A percentile compares a stretch with the other conserved stretches of the same genome.
Evolutionary conservation across 2,329 filamentous ascomycete species (phyloP).

Genomic region (Orbilia javanica): DNA sequence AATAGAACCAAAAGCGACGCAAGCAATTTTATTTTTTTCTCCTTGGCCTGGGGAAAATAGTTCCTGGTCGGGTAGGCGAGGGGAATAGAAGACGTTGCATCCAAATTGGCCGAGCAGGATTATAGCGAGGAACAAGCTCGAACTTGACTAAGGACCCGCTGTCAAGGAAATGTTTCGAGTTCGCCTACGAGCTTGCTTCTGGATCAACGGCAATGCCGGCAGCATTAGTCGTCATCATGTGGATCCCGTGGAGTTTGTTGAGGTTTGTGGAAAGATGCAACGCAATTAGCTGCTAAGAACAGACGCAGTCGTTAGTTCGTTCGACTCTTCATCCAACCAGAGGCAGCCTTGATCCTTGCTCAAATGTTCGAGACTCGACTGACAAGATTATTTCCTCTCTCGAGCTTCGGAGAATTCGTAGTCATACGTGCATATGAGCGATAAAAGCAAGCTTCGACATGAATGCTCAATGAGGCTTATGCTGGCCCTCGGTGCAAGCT

Average conservation of each 20-base stretch:
- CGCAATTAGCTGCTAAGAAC: slow-evolving; percentile 29
- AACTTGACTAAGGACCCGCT: slow-evolving; percentile 19
- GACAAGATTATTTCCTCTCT: slow-evolving; percentile 1
- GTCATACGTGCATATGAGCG: slow-evolving; percentile 52
- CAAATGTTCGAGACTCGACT: slow-evolving; percentile 9
- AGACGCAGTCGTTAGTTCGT: no score
- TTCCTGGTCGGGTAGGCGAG: slow-evolving; percentile 27
- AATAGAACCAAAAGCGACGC: slow-evolving; percentile 56
- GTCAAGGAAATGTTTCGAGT: slow-evolving; percentile 3
- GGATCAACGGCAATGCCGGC: slow-evolving; percentile 46
- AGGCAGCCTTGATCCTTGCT: slow-evolving; percentile 45
- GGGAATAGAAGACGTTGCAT: slow-evolving; percentile 13
- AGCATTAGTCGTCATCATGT: slow-evolving; percentile 45
- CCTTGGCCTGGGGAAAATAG: slow-evolving; percentile 1
- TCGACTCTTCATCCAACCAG: neutral
- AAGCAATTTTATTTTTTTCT: slow-evolving; percentile 13
- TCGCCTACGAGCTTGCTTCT: slow-evolving; percentile 19
- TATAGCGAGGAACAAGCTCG: neutral
- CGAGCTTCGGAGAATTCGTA: slow-evolving; percentile 45
- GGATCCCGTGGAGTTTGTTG: neutral
- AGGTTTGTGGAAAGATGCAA: slow-evolving; percentile 18
- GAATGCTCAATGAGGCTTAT: neutral
- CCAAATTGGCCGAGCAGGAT: neutral
- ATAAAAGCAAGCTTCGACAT: neutral
- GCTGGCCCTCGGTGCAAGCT: neutral